Percentiles rank a stretch among this genome's conserved stretches.
phyloP scores from a whole-genome alignment of 768 basidiomycete species.

The Boletus pseudo-olivaceus region DNA sequence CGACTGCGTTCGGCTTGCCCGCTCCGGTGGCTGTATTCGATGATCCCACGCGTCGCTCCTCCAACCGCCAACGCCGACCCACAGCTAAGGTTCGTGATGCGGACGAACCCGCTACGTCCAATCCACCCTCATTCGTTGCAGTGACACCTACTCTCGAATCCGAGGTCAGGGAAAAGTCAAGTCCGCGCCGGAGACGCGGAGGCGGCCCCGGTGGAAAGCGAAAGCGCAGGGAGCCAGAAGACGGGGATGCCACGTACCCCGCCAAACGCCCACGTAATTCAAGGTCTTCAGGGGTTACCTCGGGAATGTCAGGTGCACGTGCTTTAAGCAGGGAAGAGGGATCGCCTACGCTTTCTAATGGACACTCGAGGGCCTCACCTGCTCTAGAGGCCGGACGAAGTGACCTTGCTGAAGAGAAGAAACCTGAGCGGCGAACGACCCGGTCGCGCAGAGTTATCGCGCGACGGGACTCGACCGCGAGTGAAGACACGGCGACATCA shows the following conservation, averaged over 20 bases:
- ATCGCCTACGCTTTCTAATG: conserved; percentile 36
- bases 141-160: conserved; percentile 13
- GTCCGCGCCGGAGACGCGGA: conserved; percentile 47
- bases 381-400: conserved; percentile 13
- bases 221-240: conserved; percentile 57
- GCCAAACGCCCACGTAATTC: conserved; percentile 61
- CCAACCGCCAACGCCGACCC: conserved; percentile 45
- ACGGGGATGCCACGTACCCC: conserved; percentile 67
- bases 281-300: conserved; percentile 33
- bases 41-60: conserved; percentile 41
- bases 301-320: conserved; percentile 15
- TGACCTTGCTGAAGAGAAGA: conserved; percentile 19
- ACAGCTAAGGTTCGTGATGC: conserved; percentile 49
- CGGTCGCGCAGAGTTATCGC: conserved; percentile 40
- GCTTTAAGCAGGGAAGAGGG: conserved; percentile 38
- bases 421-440: conserved; percentile 44
- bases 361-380: conserved; percentile 23
- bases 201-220: conserved; percentile 45
- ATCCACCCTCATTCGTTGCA: conserved; percentile 7
- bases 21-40: conserved; percentile 42
- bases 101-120: conserved; percentile 30
- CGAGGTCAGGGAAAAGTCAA: conserved; percentile 42
- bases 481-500: conserved; percentile 43
- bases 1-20: conserved; percentile 53
- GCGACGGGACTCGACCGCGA: conserved; percentile 51